Percentiles rank a stretch among this genome's conserved stretches.
phyloP scores from a whole-genome alignment of 371 early-diverging fungal species.

The Dipsacomyces acuminosporus region DNA sequence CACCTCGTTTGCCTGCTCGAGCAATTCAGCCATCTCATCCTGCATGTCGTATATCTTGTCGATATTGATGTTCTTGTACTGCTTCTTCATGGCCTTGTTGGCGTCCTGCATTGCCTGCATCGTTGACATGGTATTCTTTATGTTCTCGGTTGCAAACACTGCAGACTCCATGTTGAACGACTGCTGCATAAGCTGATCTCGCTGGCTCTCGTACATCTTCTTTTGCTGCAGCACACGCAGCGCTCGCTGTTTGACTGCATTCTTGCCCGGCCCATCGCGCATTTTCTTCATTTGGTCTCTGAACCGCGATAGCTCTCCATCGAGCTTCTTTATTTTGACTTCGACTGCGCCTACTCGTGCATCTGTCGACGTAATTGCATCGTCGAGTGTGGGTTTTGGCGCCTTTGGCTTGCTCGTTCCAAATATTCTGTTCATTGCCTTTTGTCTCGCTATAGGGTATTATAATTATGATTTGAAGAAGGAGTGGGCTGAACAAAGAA shows the following conservation, averaged over 20 bases:
- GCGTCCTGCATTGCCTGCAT: conserved; percentile 93
- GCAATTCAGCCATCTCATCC: conserved; percentile 95
- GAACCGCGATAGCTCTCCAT: conserved; percentile 85
- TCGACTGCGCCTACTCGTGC: conserved; percentile 77
- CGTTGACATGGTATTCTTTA: conserved; percentile 87
- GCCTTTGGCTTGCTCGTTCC: conserved; percentile 67
- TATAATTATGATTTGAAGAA: no score
- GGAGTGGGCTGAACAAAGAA: no score
- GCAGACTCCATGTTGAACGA: conserved; percentile 98
- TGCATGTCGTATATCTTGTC: conserved; percentile 91
- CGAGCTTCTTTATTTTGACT: conserved; percentile 87
- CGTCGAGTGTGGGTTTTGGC: conserved; percentile 66
- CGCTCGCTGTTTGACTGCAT: conserved; percentile 85
- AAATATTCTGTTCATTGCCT: conserved; percentile 74
- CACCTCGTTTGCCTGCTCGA: conserved; percentile 92
- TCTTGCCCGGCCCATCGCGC: conserved; percentile 90
- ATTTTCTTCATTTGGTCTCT: conserved; percentile 89
- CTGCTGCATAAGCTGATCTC: conserved; percentile 89
- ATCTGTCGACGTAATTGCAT: conserved; percentile 61
- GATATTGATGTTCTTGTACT: conserved; percentile 87
- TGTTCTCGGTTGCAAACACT: conserved; percentile 86
- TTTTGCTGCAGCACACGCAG: conserved; percentile 86
- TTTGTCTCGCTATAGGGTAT: no score
- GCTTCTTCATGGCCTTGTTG: conserved; percentile 88
- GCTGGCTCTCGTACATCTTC: conserved; percentile 88